A percentile compares a stretch with the other conserved stretches of the same genome.
These are phyloP conservation scores for Boletus pseudo-olivaceus DNA, from an alignment of 768 basidiomycete genomes.

Conservation along the genomic window DNA sequence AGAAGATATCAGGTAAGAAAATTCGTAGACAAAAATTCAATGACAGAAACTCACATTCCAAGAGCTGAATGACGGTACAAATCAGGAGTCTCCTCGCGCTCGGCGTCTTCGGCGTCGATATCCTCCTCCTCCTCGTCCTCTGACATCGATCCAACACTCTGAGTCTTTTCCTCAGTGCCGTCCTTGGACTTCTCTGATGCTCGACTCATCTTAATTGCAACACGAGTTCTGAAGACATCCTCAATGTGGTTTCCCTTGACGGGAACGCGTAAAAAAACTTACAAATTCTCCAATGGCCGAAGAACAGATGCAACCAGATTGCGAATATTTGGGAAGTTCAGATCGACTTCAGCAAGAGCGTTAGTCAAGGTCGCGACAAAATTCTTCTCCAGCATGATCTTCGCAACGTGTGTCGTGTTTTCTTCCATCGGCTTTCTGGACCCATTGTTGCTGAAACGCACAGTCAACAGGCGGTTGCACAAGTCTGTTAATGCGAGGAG, in stretches of 20 bases:
- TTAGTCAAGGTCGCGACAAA: conserved; percentile 87
- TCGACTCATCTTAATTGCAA: conserved; percentile 98
- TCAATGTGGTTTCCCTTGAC: neutral
- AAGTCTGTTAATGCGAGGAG: conserved; percentile 84
- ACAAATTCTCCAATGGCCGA: conserved; percentile 88
- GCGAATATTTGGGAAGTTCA: conserved; percentile 92
- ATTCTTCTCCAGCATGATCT: conserved; percentile 98
- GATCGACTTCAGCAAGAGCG: conserved; percentile 87
- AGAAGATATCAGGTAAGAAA: conserved; percentile 8
- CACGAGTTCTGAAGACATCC: conserved; percentile 64
- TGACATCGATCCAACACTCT: conserved; percentile 41
- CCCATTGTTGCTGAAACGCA: conserved; percentile 58
- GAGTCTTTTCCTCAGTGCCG: conserved; percentile 41
- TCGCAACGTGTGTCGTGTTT: conserved; percentile 87
- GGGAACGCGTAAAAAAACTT: conserved; percentile 30
- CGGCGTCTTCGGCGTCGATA: conserved; percentile 51
- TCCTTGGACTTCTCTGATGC: conserved; percentile 66
- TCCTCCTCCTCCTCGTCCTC: conserved; percentile 53
- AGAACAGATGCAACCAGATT: conserved; percentile 83
- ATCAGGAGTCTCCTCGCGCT: conserved; percentile 83
- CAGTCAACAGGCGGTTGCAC: conserved; percentile 81
- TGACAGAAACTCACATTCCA: conserved; percentile 64
- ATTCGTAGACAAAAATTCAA: neutral
- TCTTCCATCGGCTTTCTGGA: conserved; percentile 58
- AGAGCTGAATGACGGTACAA: conserved; percentile 94